phyloP scores from a whole-genome alignment of 495 filamentous ascomycete species.

The Coniosporium apollinis region DNA sequence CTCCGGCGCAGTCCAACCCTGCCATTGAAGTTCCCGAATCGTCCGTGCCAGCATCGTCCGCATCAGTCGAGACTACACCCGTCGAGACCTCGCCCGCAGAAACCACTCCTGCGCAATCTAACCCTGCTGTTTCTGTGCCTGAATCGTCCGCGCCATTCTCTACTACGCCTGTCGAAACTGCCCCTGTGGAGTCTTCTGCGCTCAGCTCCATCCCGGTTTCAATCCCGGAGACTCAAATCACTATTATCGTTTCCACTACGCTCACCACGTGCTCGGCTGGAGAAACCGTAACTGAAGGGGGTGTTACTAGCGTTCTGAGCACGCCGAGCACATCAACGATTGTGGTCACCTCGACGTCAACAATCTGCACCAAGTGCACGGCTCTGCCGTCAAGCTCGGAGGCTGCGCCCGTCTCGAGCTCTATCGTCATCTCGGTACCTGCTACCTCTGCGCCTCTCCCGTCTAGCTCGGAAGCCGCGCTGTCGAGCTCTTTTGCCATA shows the following conservation, averaged over 20 bases:
- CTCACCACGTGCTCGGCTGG: background rate
- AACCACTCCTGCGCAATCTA: background rate
- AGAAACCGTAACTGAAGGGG: slow-evolving; percentile 6
- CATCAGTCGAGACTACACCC: background rate
- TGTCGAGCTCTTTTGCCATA: slow-evolving; percentile 30
- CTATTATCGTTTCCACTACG: background rate
- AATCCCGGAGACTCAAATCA: slow-evolving; percentile 1
- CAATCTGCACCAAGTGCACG: slow-evolving; percentile 24
- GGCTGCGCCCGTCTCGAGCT: slow-evolving; percentile 5
- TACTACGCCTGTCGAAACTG: slow-evolving; percentile 9
- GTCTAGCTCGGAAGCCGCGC: slow-evolving; percentile 12
- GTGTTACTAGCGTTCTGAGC: slow-evolving; percentile 4
- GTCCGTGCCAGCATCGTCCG: background rate
- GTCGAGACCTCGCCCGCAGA: background rate
- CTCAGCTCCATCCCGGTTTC: slow-evolving; percentile 4
- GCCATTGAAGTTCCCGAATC: background rate
- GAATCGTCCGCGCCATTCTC: slow-evolving; percentile 16
- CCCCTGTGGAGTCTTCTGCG: too few species aligned
- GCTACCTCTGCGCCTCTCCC: too few species aligned
- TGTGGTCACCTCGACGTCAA: slow-evolving; percentile 25
- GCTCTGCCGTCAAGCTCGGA: slow-evolving; percentile 7
- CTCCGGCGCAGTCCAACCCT: too few species aligned
- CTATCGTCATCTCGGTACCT: too few species aligned
- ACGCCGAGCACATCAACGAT: slow-evolving; percentile 22
- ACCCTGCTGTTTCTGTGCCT: background rate